A percentile compares a stretch with the other conserved stretches of the same genome.
phyloP scores from a whole-genome alignment of 257 asterid species.

The Solanum virginianum region DNA sequence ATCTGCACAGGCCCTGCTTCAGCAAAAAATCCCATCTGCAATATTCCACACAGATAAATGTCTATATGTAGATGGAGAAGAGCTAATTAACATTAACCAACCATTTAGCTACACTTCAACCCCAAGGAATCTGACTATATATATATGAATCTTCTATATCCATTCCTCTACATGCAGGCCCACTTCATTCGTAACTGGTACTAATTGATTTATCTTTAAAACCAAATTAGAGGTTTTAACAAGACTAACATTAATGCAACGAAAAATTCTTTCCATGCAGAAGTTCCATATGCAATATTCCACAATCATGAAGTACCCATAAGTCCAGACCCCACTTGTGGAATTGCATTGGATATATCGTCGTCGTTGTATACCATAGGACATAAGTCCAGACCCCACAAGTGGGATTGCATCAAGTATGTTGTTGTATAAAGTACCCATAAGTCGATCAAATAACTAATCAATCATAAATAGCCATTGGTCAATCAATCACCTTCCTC shows the following conservation, averaged over 20 bases:
- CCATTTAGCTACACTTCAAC: background rate
- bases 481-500: background rate
- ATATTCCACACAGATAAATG: background rate
- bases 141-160: background rate
- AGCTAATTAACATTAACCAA: background rate
- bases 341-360: too few species aligned
- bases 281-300: background rate
- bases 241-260: background rate
- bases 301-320: background rate
- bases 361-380: too few species aligned
- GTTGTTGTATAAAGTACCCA: background rate
- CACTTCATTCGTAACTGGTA: background rate
- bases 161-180: background rate
- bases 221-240: background rate
- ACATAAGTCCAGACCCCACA: too few species aligned
- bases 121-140: background rate
- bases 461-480: background rate
- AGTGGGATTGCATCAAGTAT: too few species aligned
- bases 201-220: background rate
- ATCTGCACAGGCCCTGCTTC: conserved; percentile 98
- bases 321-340: too few species aligned
- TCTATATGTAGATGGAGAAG: background rate
- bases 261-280: background rate
- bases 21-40: conserved; percentile 96
- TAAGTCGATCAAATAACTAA: background rate